phyloP scores from a whole-genome alignment of 2,329 filamentous ascomycete genomes.

The Diplodia scrobiculata region DNA sequence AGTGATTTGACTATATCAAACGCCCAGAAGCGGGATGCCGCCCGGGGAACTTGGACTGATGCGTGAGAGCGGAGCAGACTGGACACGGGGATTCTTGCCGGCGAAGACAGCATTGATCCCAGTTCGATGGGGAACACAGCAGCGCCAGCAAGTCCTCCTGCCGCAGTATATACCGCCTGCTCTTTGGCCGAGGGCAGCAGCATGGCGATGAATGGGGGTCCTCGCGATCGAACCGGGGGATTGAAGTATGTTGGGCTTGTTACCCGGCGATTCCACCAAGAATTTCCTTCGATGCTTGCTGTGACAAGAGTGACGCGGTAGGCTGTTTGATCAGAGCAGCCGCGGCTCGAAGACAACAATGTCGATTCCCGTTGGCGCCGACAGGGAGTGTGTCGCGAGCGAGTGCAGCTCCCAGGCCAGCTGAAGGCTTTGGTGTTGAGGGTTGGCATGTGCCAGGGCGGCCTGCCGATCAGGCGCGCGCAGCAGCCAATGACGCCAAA shows the following conservation, averaged over 20 bases:
- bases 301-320: neutral
- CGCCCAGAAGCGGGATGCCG: neutral
- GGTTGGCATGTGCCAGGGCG: neutral
- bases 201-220: neutral
- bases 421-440: constrained; percentile 6
- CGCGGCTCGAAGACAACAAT: neutral
- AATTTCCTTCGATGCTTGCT: neutral
- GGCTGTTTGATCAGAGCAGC: neutral
- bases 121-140: neutral
- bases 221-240: neutral
- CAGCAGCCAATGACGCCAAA: constrained; percentile 4
- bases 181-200: neutral
- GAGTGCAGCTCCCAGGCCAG: neutral
- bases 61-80: neutral
- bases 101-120: neutral
- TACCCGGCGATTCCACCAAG: neutral
- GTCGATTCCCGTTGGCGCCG: neutral
- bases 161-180: neutral
- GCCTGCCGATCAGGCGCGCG: neutral
- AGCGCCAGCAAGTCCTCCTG: neutral
- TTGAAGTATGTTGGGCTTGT: neutral
- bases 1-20: neutral
- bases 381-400: neutral
- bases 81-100: neutral
- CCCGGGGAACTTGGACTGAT: neutral